phyloP scores from a whole-genome alignment of 805 yeast genomes.

The Metschnikowia shivogae region DNA sequence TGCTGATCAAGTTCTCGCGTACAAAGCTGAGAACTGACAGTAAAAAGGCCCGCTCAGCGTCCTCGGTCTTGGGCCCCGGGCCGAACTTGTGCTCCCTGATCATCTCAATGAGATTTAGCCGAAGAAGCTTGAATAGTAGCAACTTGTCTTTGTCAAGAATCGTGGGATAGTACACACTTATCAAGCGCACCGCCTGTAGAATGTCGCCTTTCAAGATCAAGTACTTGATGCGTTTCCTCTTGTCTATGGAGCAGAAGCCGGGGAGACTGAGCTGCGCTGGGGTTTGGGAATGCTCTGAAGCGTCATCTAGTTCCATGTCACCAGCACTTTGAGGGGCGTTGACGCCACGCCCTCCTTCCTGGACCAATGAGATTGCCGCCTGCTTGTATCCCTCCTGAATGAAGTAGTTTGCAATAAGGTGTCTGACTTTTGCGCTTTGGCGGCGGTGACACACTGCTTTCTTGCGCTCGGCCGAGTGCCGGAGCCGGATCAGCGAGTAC shows the following conservation, averaged over 20 bases:
- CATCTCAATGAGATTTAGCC: slow-evolving; percentile 76
- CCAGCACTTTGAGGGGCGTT: background rate
- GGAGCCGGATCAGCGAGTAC: slow-evolving; percentile 9
- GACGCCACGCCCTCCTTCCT: slow-evolving; percentile 40
- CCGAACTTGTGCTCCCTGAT: slow-evolving; percentile 48
- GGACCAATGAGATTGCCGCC: slow-evolving; percentile 59
- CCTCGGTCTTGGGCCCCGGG: slow-evolving; percentile 1
- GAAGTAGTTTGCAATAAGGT: slow-evolving; percentile 65
- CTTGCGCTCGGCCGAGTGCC: slow-evolving; percentile 5
- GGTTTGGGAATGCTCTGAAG: background rate
- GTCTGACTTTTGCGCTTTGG: slow-evolving; percentile 39
- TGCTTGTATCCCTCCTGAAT: slow-evolving; percentile 74
- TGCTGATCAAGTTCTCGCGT: slow-evolving; percentile 55
- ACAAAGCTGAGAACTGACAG: slow-evolving; percentile 55
- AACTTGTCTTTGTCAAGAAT: slow-evolving; percentile 59
- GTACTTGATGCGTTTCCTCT: slow-evolving; percentile 50
- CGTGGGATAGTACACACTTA: slow-evolving; percentile 60
- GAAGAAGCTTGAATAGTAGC: slow-evolving; percentile 67
- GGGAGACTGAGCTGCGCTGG: background rate
- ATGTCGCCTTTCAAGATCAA: slow-evolving; percentile 59
- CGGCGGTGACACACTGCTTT: slow-evolving; percentile 15
- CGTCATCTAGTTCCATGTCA: background rate
- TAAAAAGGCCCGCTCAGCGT: slow-evolving; percentile 45
- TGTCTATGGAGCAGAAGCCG: slow-evolving; percentile 50
- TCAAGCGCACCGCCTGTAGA: slow-evolving; percentile 49